Evolutionary conservation across 257 asterid species (phyloP).

Genomic region (Solanum commersonii): DNA sequence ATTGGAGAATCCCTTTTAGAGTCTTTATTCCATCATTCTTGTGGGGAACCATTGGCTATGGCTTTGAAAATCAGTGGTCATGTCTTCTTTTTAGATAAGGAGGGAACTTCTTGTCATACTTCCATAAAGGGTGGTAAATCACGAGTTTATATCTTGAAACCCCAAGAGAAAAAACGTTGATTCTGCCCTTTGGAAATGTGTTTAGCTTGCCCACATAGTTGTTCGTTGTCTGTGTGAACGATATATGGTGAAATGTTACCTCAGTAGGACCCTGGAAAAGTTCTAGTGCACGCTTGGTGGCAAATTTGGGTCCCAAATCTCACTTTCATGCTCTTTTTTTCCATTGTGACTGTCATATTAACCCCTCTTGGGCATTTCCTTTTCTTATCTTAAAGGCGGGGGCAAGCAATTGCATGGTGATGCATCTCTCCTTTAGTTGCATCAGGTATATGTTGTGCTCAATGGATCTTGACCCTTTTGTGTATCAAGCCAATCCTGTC

Average conservation of each 20-base stretch:
- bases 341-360: slow-evolving; percentile 6
- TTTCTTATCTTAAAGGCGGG: neutral
- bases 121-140: slow-evolving; percentile 11
- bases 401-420: neutral
- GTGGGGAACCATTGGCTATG: slow-evolving; percentile 4
- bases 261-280: slow-evolving; percentile 20
- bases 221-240: slow-evolving; percentile 2
- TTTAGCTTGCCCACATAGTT: neutral
- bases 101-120: neutral
- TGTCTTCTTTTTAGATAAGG: slow-evolving; percentile 1
- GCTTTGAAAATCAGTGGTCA: slow-evolving; percentile 8
- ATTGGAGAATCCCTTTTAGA: neutral
- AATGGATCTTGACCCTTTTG: neutral
- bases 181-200: neutral
- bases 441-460: neutral
- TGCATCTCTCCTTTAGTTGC: neutral
- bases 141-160: slow-evolving; percentile 21
- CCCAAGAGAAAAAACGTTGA: slow-evolving; percentile 15
- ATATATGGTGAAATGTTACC: slow-evolving; percentile 6
- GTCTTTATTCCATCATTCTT: slow-evolving; percentile 17
- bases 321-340: slow-evolving; percentile 14
- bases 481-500: neutral
- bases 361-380: slow-evolving; percentile 10
- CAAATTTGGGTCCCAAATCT: slow-evolving; percentile 24
- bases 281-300: slow-evolving; percentile 22